Percentiles rank a stretch among this genome's conserved stretches.
Conservation (phyloP, 2,329 filamentous ascomycete species). For the Bipolaris zeicola region DNA sequence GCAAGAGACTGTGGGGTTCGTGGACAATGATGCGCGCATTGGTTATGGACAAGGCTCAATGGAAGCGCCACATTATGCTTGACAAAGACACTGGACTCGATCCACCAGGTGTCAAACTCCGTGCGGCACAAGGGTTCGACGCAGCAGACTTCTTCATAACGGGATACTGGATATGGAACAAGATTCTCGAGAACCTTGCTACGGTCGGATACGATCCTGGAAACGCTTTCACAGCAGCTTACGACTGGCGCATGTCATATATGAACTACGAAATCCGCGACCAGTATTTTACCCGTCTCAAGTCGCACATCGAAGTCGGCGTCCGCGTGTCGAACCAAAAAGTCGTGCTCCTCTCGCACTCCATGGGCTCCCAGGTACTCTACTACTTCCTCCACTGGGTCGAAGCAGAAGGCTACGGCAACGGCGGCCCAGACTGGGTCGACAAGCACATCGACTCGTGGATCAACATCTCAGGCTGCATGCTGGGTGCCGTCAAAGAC, state of each 20-base stretch:
- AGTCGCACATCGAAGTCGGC: constrained; percentile 86
- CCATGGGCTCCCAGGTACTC: constrained; percentile 95
- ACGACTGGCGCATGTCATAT: constrained; percentile 95
- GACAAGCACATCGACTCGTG: constrained; percentile 88
- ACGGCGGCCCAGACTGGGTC: constrained; percentile 86
- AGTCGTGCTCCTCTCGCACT: constrained; percentile 86
- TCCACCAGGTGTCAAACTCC: constrained; percentile 85
- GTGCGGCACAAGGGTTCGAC: constrained; percentile 95
- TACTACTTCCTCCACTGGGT: constrained; percentile 87
- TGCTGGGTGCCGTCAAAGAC: constrained; percentile 93
- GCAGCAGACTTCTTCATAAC: constrained; percentile 93
- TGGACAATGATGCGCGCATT: constrained; percentile 99
- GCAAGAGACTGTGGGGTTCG: constrained; percentile 93
- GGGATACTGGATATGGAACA: constrained; percentile 98
- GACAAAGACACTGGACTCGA: constrained; percentile 91
- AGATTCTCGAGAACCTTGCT: constrained; percentile 95
- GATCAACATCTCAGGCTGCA: constrained; percentile 98
- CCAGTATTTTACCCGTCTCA: constrained; percentile 90
- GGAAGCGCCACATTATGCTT: constrained; percentile 97
- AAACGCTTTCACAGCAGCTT: constrained; percentile 69
- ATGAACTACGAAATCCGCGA: constrained; percentile 87
- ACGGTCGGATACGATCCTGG: constrained; percentile 94
- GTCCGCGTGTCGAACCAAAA: constrained; percentile 76
- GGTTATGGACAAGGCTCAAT: constrained; percentile 88
- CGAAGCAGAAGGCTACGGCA: constrained; percentile 75